These are phyloP conservation scores for Pleurotus tuoliensis DNA, from an alignment of 768 basidiomycete species.

Conservation along the genomic window DNA sequence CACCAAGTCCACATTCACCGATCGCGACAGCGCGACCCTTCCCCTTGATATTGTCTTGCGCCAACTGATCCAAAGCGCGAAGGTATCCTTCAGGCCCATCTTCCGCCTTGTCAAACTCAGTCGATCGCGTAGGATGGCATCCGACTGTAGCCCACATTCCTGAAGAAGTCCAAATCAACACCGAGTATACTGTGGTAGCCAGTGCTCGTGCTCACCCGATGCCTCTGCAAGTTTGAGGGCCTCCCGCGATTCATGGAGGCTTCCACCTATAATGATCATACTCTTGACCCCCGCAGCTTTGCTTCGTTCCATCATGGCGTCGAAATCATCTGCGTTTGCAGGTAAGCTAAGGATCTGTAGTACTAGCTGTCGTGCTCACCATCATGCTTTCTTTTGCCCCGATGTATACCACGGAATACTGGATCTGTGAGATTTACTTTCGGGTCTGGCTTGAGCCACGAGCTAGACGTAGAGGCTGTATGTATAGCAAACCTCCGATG, in stretches of 20 bases:
- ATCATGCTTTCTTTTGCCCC: constrained; percentile 45
- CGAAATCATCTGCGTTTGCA: constrained; percentile 54
- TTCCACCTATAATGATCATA: constrained; percentile 77
- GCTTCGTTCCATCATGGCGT: constrained; percentile 52
- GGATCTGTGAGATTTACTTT: constrained; percentile 43
- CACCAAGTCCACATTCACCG: constrained; percentile 80
- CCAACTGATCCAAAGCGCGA: constrained; percentile 49
- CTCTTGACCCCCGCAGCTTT: constrained; percentile 56
- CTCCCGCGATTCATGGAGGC: constrained; percentile 55
- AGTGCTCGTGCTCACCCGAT: constrained; percentile 35
- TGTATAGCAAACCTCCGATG: constrained; percentile 6
- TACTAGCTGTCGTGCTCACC: constrained; percentile 24
- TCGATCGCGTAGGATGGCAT: constrained; percentile 74
- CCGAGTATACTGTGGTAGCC: background rate
- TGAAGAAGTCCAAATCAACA: constrained; percentile 16
- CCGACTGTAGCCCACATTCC: constrained; percentile 74
- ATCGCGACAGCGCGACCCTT: constrained; percentile 63
- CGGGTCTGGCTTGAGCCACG: background rate
- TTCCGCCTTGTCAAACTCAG: constrained; percentile 57
- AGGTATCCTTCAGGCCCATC: constrained; percentile 63
- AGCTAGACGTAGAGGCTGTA: no score
- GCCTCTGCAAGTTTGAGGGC: constrained; percentile 60
- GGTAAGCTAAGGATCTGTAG: background rate
- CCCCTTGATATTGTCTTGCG: constrained; percentile 44
- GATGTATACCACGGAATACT: constrained; percentile 50